A percentile compares a stretch with the other conserved stretches of the same genome.
phyloP scores from a whole-genome alignment of 2,329 filamentous ascomycete genomes.

The Fusarium dimerum region DNA sequence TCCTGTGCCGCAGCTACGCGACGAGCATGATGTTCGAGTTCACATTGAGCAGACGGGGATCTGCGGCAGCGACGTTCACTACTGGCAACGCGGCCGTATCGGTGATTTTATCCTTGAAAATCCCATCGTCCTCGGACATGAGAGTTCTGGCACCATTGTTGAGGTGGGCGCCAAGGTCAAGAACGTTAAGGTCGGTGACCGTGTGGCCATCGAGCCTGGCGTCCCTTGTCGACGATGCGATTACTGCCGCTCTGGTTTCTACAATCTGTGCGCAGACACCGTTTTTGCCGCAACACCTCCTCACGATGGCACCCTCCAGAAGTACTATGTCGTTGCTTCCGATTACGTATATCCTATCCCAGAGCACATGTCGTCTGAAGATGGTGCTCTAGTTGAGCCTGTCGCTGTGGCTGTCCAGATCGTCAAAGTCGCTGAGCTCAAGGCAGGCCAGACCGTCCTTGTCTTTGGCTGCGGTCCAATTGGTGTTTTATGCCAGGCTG shows the following conservation, averaged over 20 bases:
- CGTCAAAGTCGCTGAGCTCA: conserved; percentile 40
- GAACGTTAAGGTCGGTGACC: conserved; percentile 44
- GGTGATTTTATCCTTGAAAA: conserved; percentile 45
- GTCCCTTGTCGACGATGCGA: conserved; percentile 46
- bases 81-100: conserved; percentile 49
- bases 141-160: conserved; percentile 43
- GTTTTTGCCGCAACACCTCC: conserved; percentile 53
- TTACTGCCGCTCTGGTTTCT: conserved; percentile 41
- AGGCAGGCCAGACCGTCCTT: conserved; percentile 42
- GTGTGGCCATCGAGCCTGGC: conserved; percentile 51
- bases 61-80: conserved; percentile 49
- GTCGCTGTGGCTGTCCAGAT: conserved; percentile 51
- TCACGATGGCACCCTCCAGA: conserved; percentile 49
- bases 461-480: conserved; percentile 51
- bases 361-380: conserved; percentile 44
- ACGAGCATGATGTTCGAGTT: conserved; percentile 44
- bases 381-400: conserved; percentile 52
- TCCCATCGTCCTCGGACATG: conserved; percentile 50
- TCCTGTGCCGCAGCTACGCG: conserved; percentile 39
- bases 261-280: conserved; percentile 45
- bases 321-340: conserved; percentile 47
- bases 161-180: conserved; percentile 43
- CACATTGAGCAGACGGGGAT: conserved; percentile 49
- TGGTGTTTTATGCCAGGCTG: conserved; percentile 46
- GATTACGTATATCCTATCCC: conserved; percentile 51